Conservation (phyloP, 345 rosid genomes). For the Eucalyptus grandis region DNA sequence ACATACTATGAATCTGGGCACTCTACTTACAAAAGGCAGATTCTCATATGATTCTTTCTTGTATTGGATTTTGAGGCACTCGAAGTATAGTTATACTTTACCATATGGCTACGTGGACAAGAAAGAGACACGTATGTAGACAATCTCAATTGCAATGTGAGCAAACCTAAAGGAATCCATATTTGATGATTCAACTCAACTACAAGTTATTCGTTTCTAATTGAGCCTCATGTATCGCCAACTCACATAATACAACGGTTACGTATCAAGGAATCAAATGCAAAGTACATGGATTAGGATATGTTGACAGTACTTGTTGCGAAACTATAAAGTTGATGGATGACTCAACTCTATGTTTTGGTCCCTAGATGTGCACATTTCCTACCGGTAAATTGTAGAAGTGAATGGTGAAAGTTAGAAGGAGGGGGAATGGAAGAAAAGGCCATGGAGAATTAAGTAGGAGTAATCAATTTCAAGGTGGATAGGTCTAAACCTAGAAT, state of each 20-base stretch:
- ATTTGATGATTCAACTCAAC: neutral
- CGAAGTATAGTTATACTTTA: neutral
- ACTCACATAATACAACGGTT: neutral
- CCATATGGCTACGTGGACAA: neutral
- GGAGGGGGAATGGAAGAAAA: neutral
- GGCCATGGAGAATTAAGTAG: neutral
- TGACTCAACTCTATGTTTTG: neutral
- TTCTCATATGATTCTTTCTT: neutral
- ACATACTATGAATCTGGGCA: accelerated
- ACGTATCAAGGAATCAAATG: too few relatives aligned
- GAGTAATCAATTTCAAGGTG: neutral
- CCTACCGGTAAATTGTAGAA: neutral
- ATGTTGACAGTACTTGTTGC: neutral
- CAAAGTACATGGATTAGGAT: too few relatives aligned
- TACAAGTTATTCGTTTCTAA: too few relatives aligned
- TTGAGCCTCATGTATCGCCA: neutral
- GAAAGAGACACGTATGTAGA: neutral
- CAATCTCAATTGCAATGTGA: neutral
- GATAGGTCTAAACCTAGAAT: neutral
- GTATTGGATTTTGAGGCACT: neutral
- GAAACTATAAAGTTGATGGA: neutral
- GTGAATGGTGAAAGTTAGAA: neutral
- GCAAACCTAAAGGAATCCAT: neutral
- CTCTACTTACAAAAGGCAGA: neutral
- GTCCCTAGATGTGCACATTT: neutral